phyloP scores from a whole-genome alignment of 176 grass and related monocot species.

The Triticum aestivum region IWGSC_CS_RefSeq_v2.1 NC_057794.1:498710457-498710956 shows the following conservation, averaged over 20 bases:
- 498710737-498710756: not conserved
- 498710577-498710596: not conserved
- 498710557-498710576: not conserved
- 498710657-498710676: not conserved
- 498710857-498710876: not conserved
- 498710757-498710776: conserved; percentile 10
- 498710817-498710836: not conserved
- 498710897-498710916: not conserved
- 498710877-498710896: not conserved
- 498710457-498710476: not conserved
- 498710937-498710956: not conserved
- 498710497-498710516: not conserved
- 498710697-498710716: not conserved
- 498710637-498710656: not conserved
- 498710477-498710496: not conserved
- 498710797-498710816: not conserved
- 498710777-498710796: not conserved
- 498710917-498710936: not conserved
- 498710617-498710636: not conserved
- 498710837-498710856: not conserved
- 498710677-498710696: not conserved
- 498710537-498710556: not conserved
- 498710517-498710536: not conserved
- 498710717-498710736: not conserved
- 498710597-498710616: not conserved